phyloP scores from a whole-genome alignment of 1,284 basidiomycete genomes.

The Ganoderma lucidum region DNA sequence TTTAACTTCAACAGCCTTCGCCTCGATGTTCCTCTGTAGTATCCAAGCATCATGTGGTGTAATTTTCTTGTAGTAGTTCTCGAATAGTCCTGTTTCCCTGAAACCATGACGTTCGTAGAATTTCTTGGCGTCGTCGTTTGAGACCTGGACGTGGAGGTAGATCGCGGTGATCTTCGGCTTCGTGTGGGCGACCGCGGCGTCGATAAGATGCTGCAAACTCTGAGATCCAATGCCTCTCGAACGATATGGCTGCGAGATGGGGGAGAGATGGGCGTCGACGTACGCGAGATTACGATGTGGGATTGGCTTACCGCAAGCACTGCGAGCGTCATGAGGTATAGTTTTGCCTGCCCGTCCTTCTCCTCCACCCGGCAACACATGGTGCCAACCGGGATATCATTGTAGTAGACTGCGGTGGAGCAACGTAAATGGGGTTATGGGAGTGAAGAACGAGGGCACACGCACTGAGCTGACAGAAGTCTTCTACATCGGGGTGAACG shows the following conservation, averaged over 20 bases:
- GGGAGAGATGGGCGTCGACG: conserved; percentile 23
- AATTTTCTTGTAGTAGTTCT: conserved; percentile 87
- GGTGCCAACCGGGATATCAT: conserved; percentile 85
- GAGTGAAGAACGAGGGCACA: conserved; percentile 20
- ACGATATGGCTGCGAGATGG: conserved; percentile 71
- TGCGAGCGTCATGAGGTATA: conserved; percentile 89
- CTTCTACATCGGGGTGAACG: conserved; percentile 72
- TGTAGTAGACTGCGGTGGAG: conserved; percentile 73
- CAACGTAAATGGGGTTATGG: background rate
- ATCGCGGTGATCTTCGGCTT: conserved; percentile 72
- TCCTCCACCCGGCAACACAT: conserved; percentile 82
- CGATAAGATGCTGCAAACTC: conserved; percentile 68
- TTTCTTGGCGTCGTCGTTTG: conserved; percentile 71
- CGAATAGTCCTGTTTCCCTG: conserved; percentile 63
- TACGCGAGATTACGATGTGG: conserved; percentile 27
- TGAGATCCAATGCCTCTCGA: conserved; percentile 75
- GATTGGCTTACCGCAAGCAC: conserved; percentile 72
- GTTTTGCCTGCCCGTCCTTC: conserved; percentile 58
- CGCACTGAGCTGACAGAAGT: conserved; percentile 82
- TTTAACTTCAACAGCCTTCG: conserved; percentile 19
- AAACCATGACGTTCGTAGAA: conserved; percentile 87
- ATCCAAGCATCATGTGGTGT: conserved; percentile 82
- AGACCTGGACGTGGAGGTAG: conserved; percentile 82
- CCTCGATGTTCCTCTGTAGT: conserved; percentile 61
- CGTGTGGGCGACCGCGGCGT: conserved; percentile 61